phyloP scores from a whole-genome alignment of 2,329 filamentous ascomycete species.

The Graphium sp. region DNA sequence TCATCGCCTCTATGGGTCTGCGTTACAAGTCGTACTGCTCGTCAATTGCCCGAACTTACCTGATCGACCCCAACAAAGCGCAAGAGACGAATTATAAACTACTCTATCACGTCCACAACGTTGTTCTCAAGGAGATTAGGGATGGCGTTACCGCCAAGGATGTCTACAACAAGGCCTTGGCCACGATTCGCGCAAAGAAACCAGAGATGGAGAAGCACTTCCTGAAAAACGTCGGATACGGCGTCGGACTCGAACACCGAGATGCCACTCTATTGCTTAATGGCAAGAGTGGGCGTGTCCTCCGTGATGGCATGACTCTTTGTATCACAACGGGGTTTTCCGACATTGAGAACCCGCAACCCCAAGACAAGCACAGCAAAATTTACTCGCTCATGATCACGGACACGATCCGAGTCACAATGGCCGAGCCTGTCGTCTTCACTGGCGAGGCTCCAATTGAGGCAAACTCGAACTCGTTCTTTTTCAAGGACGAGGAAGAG shows the following conservation, averaged over 20 bases:
- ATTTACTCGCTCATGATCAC: conserved; percentile 79
- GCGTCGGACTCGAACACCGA: conserved; percentile 81
- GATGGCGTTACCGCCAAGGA: conserved; percentile 81
- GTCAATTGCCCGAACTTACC: conserved; percentile 79
- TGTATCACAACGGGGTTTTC: conserved; percentile 79
- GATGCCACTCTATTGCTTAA: conserved; percentile 74
- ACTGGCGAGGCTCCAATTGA: conserved; percentile 86
- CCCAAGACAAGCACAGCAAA: conserved; percentile 80
- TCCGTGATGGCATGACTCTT: conserved; percentile 96
- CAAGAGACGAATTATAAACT: conserved; percentile 93
- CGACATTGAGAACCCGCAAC: conserved; percentile 72
- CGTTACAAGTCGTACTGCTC: conserved; percentile 95
- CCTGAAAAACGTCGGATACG: conserved; percentile 78
- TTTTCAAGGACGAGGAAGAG: conserved; percentile 94
- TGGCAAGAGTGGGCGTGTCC: conserved; percentile 62
- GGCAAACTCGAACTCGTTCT: conserved; percentile 89
- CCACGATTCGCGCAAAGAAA: conserved; percentile 72
- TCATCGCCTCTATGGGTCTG: conserved; percentile 79
- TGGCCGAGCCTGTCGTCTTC: conserved; percentile 69
- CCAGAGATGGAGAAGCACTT: conserved; percentile 93
- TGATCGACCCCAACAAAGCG: conserved; percentile 91
- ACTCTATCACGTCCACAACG: conserved; percentile 65
- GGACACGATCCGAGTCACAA: conserved; percentile 80
- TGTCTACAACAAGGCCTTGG: conserved; percentile 74
- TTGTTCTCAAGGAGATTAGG: conserved; percentile 78